Percentiles rank a stretch among this genome's conserved stretches.
Conservation (phyloP, 371 early-diverging fungal genomes). For the Lichtheimia corymbifera region DNA sequence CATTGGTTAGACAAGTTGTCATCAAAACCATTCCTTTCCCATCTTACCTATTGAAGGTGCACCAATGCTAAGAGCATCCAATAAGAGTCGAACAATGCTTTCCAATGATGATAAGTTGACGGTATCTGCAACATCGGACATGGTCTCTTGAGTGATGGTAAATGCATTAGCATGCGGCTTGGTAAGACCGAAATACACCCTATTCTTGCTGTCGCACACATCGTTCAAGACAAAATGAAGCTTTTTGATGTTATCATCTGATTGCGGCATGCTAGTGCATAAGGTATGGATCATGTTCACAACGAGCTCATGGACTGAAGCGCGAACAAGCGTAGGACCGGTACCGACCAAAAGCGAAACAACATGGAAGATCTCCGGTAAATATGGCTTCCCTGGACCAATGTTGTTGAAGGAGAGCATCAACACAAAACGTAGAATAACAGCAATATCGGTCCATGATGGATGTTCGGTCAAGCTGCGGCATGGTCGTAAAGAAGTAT, state of each 20-base stretch:
- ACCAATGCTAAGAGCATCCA: slow-evolving; percentile 79
- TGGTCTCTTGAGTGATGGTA: slow-evolving; percentile 64
- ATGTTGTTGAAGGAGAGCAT: slow-evolving; percentile 89
- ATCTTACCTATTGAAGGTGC: slow-evolving; percentile 67
- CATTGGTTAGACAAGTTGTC: slow-evolving; percentile 24
- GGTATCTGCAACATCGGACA: slow-evolving; percentile 64
- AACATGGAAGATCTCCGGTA: slow-evolving; percentile 87
- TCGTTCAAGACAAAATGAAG: slow-evolving; percentile 64
- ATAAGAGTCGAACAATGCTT: slow-evolving; percentile 71
- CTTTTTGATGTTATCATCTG: slow-evolving; percentile 61
- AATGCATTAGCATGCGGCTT: slow-evolving; percentile 75
- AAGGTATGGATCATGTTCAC: slow-evolving; percentile 89
- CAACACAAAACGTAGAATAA: slow-evolving; percentile 81
- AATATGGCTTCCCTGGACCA: slow-evolving; percentile 63
- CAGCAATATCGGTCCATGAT: slow-evolving; percentile 87
- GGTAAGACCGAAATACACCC: slow-evolving; percentile 80
- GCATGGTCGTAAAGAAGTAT: slow-evolving; percentile 73
- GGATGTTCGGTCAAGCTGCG: slow-evolving; percentile 75
- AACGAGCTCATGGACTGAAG: slow-evolving; percentile 89
- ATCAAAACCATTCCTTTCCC: background rate
- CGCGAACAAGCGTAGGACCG: slow-evolving; percentile 81
- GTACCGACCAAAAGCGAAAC: slow-evolving; percentile 81
- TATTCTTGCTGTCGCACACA: slow-evolving; percentile 77
- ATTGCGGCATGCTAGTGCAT: slow-evolving; percentile 67
- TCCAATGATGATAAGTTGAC: slow-evolving; percentile 78